phyloP scores from a whole-genome alignment of 805 yeast species.

The Kazachstania kunashirensis region DNA sequence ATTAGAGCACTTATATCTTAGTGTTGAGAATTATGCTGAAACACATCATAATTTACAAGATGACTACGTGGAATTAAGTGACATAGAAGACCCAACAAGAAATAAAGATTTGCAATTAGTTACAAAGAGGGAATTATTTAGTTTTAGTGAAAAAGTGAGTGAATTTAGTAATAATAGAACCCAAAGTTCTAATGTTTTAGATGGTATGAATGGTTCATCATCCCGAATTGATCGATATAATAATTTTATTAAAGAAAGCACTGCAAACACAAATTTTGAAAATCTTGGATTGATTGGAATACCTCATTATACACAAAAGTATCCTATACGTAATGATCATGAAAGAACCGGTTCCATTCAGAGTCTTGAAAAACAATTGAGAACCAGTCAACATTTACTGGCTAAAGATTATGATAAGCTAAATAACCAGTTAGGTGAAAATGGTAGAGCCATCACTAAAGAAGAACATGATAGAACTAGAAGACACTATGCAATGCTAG shows the following conservation, averaged over 20 bases:
- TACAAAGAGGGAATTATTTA: no score
- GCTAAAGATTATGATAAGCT: slow-evolving; percentile 1
- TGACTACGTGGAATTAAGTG: no score
- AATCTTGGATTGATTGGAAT: slow-evolving; percentile 5
- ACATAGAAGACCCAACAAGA: no score
- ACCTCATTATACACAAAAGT: slow-evolving; percentile 12
- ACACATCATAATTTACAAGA: no score
- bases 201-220: background rate
- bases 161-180: no score
- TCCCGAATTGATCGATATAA: background rate
- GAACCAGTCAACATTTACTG: background rate
- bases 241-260: slow-evolving; percentile 1
- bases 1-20: slow-evolving; percentile 7
- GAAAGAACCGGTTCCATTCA: background rate
- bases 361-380: slow-evolving; percentile 1
- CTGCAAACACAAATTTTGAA: slow-evolving; percentile 1
- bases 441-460: slow-evolving; percentile 1
- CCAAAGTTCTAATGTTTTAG: background rate
- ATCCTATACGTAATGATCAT: background rate
- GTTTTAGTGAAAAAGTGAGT: no score
- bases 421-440: slow-evolving; percentile 3
- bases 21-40: slow-evolving; percentile 6
- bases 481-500: slow-evolving; percentile 9
- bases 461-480: slow-evolving; percentile 7
- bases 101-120: no score